A percentile compares a stretch with the other conserved stretches of the same genome.
These are phyloP conservation scores for Arthrobotrys conoides DNA, from an alignment of 2,329 filamentous ascomycete species.

Conservation along the genomic window DNA sequence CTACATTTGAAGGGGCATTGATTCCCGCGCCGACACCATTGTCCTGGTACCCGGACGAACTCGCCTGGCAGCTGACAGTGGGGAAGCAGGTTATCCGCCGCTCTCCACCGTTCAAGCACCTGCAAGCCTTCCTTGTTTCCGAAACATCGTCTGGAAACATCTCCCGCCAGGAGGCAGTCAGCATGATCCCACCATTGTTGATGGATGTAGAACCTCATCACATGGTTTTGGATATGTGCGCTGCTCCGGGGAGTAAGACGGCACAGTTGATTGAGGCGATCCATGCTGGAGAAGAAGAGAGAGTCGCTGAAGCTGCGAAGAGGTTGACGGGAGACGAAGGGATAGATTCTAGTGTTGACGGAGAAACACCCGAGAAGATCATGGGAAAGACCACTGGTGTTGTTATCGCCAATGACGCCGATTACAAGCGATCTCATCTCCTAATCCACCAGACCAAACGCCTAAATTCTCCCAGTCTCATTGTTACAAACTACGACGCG, in stretches of 20 bases:
- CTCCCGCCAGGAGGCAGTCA: slow-evolving; percentile 95
- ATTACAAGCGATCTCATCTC: slow-evolving; percentile 98
- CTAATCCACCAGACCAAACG: slow-evolving; percentile 98
- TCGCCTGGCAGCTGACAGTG: slow-evolving; percentile 98
- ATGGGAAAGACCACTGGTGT: slow-evolving; percentile 87
- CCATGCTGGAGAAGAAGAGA: slow-evolving; percentile 89
- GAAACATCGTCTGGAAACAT: slow-evolving; percentile 98
- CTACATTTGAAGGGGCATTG: slow-evolving; percentile 78
- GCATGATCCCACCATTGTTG: slow-evolving; percentile 96
- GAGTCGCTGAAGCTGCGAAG: slow-evolving; percentile 71
- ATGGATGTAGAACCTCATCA: slow-evolving; percentile 93
- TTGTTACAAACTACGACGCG: slow-evolving; percentile 98
- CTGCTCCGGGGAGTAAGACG: slow-evolving; percentile 96
- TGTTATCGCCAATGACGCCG: slow-evolving; percentile 93
- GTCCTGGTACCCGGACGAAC: slow-evolving; percentile 91
- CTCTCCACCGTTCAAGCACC: slow-evolving; percentile 92
- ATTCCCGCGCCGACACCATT: slow-evolving; percentile 87
- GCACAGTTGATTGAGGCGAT: slow-evolving; percentile 95
- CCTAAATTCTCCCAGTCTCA: slow-evolving; percentile 93
- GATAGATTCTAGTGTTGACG: slow-evolving; percentile 68
- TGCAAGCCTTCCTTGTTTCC: slow-evolving; percentile 97
- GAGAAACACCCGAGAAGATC: slow-evolving; percentile 67
- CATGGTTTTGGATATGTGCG: slow-evolving; percentile 94
- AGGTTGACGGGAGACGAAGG: slow-evolving; percentile 61
- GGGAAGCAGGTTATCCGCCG: slow-evolving; percentile 95